phyloP scores from a whole-genome alignment of 768 basidiomycete genomes.

The Kwoniella botswanensis region DNA sequence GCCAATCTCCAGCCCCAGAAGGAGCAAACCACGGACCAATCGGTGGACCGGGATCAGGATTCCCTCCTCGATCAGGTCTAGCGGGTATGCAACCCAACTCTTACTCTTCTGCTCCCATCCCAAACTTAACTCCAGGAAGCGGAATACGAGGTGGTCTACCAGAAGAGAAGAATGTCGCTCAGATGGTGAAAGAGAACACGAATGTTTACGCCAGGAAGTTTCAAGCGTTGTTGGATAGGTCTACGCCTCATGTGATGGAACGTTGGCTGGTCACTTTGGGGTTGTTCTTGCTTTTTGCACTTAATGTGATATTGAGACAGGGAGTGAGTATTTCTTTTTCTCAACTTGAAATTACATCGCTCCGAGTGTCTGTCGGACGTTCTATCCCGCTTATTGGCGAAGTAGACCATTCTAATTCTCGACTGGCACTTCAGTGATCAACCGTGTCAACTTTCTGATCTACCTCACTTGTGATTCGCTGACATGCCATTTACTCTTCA shows the following conservation, averaged over 20 bases:
- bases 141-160: constrained; percentile 49
- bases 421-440: no score
- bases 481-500: background rate
- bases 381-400: no score
- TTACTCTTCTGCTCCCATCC: constrained; percentile 36
- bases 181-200: constrained; percentile 54
- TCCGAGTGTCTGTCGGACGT: no score
- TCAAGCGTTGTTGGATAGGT: constrained; percentile 85
- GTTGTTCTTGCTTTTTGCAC: constrained; percentile 73
- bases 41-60: constrained; percentile 55
- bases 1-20: constrained; percentile 4
- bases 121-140: constrained; percentile 33
- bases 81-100: constrained; percentile 49
- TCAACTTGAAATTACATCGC: background rate
- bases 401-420: no score
- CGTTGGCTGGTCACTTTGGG: constrained; percentile 82
- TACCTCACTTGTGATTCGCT: no score
- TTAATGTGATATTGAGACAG: constrained; percentile 85
- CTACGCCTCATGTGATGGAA: constrained; percentile 86
- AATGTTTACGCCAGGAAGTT: constrained; percentile 61
- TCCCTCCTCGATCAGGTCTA: constrained; percentile 53
- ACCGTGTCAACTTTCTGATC: no score
- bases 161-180: constrained; percentile 58
- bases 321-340: constrained; percentile 68
- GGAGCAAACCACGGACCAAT: constrained; percentile 2